These are phyloP conservation scores for Podila clonocystis DNA, from an alignment of 192 early-diverging fungal species.

Conservation along the genomic window DNA sequence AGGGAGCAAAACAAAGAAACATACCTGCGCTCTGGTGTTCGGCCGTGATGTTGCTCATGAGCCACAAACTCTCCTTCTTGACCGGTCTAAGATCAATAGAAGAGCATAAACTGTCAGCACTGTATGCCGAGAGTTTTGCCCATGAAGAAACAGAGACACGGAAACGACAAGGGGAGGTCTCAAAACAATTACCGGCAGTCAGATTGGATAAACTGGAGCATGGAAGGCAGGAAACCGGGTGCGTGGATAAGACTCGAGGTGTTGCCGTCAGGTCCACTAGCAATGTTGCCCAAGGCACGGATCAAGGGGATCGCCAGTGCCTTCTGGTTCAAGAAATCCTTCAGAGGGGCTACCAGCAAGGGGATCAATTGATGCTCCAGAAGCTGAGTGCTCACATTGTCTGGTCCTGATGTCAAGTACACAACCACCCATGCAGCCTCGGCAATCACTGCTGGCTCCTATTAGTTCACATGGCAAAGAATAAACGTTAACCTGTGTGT, in stretches of 20 bases:
- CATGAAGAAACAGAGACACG: too few relatives aligned
- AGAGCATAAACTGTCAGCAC: too few relatives aligned
- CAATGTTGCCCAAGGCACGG: conserved; percentile 75
- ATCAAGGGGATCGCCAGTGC: conserved; percentile 65
- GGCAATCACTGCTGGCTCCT: conserved; percentile 60
- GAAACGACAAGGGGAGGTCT: too few relatives aligned
- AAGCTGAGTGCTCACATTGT: conserved; percentile 56
- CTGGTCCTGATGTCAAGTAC: conserved; percentile 65
- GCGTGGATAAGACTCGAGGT: conserved; percentile 59
- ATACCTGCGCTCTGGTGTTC: conserved; percentile 15
- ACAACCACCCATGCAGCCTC: conserved; percentile 76
- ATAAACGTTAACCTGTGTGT: not conserved
- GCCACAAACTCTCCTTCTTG: conserved; percentile 79
- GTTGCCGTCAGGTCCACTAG: conserved; percentile 69
- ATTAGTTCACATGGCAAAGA: not conserved
- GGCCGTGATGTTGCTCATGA: conserved; percentile 76
- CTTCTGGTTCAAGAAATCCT: conserved; percentile 45
- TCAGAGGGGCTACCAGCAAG: conserved; percentile 51
- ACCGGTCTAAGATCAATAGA: conserved; percentile 55
- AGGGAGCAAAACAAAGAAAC: not conserved
- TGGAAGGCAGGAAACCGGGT: conserved; percentile 56
- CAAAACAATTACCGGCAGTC: conserved; percentile 55
- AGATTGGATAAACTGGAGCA: conserved; percentile 57
- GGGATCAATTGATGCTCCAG: conserved; percentile 39
- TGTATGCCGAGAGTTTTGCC: too few relatives aligned